Evolutionary conservation across 331 rosid species (phyloP), one percentile per base, ranked within the genome.

Genomic region (Erythrophleum ivorense): DNA sequence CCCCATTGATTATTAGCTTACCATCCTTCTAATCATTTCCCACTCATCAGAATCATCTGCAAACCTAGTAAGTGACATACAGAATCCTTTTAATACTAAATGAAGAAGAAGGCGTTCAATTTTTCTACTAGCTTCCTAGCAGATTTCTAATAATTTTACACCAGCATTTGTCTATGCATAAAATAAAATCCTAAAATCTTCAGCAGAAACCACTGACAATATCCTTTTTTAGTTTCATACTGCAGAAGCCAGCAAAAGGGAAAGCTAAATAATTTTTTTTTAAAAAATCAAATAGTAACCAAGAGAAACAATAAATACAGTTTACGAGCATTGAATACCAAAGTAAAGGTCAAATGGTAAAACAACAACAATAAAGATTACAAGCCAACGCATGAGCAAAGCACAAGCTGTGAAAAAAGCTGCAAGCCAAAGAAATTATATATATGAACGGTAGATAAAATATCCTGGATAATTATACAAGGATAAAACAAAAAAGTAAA

Each of bases 371-470:
- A 12, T 18, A 49, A 29, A 77, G 16, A 64, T 33, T 63, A 54
- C 67, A 72, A 48, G 58, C 49, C 19, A 57, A 62, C 7, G 14
- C 34, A 46, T 7, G 19, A 15, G 33, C 69, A 9, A 71, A 76
- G 75, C 21, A 40, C 29, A 86, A 46, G 60, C 67, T 70, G 31
- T 9, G 45, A 50, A 5, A 49, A 63, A 67, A 59, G 60, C 11
- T 70, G 19, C 41, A 21, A 43, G 46, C 3, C 15, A 8, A 9
- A 67, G 52, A 18, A 36, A 67, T 10, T 13, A 38, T 55, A 13
- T 29, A 19, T 24, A 7, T 4, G 14, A 36, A 15, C 29, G 64
- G 1, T 14, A n/a, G 31, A 29, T 1, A 1, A 13, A 8, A 45
- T 16, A 38, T 8, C 73, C 29, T 13, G 60, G 63, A 46, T 12